These are phyloP conservation scores for Prinsepia uniflora DNA, from an alignment of 306 rosid genomes.

Conservation along the genomic window DNA sequence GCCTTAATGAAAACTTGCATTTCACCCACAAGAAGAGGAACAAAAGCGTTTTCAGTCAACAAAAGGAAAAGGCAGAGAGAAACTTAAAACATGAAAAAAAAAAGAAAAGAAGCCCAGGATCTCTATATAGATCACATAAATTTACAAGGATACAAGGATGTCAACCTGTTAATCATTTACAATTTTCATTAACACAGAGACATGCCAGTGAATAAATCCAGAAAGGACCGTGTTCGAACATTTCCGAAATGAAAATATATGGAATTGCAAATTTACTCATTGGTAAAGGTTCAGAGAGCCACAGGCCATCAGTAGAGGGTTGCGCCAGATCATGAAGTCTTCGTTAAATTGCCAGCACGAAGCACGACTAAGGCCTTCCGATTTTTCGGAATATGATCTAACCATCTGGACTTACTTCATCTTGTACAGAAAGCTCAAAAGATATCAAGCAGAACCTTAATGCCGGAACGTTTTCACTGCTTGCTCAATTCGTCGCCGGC, in stretches of 20 bases:
- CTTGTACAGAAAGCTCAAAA: slow-evolving; percentile 2
- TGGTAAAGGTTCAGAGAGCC: not conserved
- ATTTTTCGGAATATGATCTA: not conserved
- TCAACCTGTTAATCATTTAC: slow-evolving; percentile 28
- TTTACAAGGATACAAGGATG: slow-evolving; percentile 8
- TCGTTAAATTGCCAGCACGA: not conserved
- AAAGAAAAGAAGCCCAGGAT: not conserved
- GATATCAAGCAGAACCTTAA: slow-evolving; percentile 34
- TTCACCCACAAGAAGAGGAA: no score
- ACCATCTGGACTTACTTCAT: not conserved
- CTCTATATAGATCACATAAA: slow-evolving; percentile 1
- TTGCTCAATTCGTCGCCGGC: slow-evolving; percentile 81
- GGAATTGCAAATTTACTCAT: not conserved
- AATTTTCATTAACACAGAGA: slow-evolving; percentile 24
- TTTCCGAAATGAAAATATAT: slow-evolving; percentile 5
- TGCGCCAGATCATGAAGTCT: not conserved
- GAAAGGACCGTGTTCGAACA: slow-evolving; percentile 1
- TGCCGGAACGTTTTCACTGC: slow-evolving; percentile 91
- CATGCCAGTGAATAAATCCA: slow-evolving; percentile 5
- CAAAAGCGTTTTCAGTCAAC: not conserved
- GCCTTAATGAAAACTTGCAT: not conserved
- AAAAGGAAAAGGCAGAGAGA: not conserved
- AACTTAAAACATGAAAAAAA: not conserved
- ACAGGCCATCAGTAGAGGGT: not conserved
- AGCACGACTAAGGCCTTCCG: slow-evolving; percentile 3